A percentile compares a stretch with the other conserved stretches of the same genome.
Evolutionary conservation across 108 stramenopile species (phyloP).

Genomic region (Pseudonitzschia delicatissima): DNA sequence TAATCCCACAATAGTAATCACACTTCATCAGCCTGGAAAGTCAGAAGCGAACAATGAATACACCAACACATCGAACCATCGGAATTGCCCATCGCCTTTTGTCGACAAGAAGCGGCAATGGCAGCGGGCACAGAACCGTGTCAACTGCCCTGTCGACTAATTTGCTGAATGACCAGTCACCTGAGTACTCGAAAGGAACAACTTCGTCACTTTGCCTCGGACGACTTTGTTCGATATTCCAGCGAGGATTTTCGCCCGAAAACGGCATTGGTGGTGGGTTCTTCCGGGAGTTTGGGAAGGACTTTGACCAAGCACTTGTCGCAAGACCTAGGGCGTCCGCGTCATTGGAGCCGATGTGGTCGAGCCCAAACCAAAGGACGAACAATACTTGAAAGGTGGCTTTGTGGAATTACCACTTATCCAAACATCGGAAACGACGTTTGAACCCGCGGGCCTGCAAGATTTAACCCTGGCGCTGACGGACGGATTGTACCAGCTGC

Average conservation of each 20-base stretch:
- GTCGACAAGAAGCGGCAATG: background rate
- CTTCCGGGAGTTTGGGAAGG: constrained; percentile 60
- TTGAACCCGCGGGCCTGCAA: constrained; percentile 24
- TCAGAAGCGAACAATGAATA: background rate
- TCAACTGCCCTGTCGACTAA: too few relatives aligned
- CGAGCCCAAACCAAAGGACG: background rate
- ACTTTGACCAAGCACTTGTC: constrained; percentile 40
- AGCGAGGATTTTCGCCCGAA: too few relatives aligned
- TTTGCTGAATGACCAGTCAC: too few relatives aligned
- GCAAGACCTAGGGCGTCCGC: constrained; percentile 25
- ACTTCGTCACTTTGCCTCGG: background rate
- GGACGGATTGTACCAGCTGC: constrained; percentile 36
- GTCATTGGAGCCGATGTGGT: background rate
- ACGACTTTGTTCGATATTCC: background rate
- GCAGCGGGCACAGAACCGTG: too few relatives aligned
- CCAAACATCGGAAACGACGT: background rate
- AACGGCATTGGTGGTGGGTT: constrained; percentile 72
- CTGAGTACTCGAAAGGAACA: too few relatives aligned
- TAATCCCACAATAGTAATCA: too few relatives aligned
- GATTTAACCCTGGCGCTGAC: constrained; percentile 47
- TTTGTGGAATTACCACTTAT: background rate
- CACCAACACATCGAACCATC: background rate
- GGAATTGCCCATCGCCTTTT: background rate
- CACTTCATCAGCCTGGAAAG: too few relatives aligned
- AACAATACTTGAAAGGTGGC: background rate